Percentiles rank a stretch among this genome's conserved stretches.
These are phyloP conservation scores for Chaetomium cochliodes DNA, from an alignment of 495 filamentous ascomycete genomes.

Conservation along the genomic window DNA sequence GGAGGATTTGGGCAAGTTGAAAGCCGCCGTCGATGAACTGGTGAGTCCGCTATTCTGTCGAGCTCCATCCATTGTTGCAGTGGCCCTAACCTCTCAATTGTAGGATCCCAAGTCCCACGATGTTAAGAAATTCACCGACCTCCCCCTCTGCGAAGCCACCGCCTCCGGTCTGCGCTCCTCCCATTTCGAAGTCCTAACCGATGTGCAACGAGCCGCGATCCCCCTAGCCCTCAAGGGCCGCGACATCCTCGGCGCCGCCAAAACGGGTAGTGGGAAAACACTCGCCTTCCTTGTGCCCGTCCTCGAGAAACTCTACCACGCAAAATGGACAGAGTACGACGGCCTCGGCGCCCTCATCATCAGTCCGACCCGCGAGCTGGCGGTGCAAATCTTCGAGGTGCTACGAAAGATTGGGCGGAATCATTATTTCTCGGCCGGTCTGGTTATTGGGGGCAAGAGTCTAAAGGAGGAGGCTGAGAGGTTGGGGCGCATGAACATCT, in stretches of 20 bases:
- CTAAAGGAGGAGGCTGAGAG: conserved; percentile 84
- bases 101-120: conserved; percentile 50
- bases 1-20: conserved; percentile 59
- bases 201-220: conserved; percentile 86
- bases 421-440: conserved; percentile 86
- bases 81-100: not conserved
- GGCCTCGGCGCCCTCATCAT: conserved; percentile 91
- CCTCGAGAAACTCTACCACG: conserved; percentile 90
- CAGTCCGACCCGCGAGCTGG: conserved; percentile 90
- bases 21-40: conserved; percentile 44
- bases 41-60: conserved; percentile 27
- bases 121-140: conserved; percentile 64
- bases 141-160: conserved; percentile 87
- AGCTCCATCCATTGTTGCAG: no score
- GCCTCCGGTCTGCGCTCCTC: conserved; percentile 74
- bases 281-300: conserved; percentile 90
- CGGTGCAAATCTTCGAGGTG: conserved; percentile 96
- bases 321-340: conserved; percentile 85
- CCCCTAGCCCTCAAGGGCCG: conserved; percentile 78
- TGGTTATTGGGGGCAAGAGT: conserved; percentile 94
- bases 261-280: conserved; percentile 96
- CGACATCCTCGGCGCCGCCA: conserved; percentile 93
- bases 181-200: conserved; percentile 86
- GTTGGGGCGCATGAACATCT: conserved; percentile 90
- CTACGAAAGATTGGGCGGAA: conserved; percentile 84